phyloP scores from a whole-genome alignment of 2,329 filamentous ascomycete species.

The Sodiomyces alkalinus region DNA sequence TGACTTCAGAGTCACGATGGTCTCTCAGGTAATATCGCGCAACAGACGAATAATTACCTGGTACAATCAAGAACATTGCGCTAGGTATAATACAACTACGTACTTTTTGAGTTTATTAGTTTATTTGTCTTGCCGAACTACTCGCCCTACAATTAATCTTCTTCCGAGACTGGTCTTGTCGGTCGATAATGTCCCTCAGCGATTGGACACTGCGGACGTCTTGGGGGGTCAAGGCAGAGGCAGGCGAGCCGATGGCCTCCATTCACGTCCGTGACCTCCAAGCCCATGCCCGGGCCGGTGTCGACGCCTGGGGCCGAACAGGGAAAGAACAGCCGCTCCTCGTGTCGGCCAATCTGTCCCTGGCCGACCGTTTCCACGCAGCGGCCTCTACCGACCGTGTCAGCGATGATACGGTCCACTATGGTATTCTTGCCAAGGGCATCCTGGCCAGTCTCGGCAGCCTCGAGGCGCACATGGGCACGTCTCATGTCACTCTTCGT shows the following conservation, averaged over 20 bases:
- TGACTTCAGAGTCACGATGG: no score
- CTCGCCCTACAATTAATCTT: no score
- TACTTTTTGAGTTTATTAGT: no score
- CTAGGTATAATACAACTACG: no score
- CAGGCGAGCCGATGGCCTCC: slow-evolving; percentile 30
- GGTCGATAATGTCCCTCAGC: slow-evolving; percentile 2
- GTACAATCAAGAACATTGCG: no score
- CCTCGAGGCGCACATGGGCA: slow-evolving; percentile 15
- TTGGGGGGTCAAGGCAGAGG: slow-evolving; percentile 21
- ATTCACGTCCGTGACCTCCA: slow-evolving; percentile 50
- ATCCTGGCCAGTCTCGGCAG: slow-evolving; percentile 30
- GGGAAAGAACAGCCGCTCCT: slow-evolving; percentile 45
- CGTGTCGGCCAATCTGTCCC: slow-evolving; percentile 43
- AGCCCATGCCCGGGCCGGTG: slow-evolving; percentile 37
- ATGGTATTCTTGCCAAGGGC: slow-evolving; percentile 52
- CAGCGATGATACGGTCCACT: slow-evolving; percentile 58
- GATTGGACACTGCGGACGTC: slow-evolving; percentile 7
- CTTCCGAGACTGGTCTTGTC: not conserved
- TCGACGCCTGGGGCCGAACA: slow-evolving; percentile 52
- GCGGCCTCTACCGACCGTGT: slow-evolving; percentile 46
- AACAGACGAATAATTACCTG: no score
- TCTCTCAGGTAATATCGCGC: no score
- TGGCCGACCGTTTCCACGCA: slow-evolving; percentile 38
- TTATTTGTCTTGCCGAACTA: no score
- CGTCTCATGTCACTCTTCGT: not conserved